A percentile compares a stretch with the other conserved stretches of the same genome.
phyloP scores from a whole-genome alignment of 306 rosid genomes.

The Adenanthera pavonina region DNA sequence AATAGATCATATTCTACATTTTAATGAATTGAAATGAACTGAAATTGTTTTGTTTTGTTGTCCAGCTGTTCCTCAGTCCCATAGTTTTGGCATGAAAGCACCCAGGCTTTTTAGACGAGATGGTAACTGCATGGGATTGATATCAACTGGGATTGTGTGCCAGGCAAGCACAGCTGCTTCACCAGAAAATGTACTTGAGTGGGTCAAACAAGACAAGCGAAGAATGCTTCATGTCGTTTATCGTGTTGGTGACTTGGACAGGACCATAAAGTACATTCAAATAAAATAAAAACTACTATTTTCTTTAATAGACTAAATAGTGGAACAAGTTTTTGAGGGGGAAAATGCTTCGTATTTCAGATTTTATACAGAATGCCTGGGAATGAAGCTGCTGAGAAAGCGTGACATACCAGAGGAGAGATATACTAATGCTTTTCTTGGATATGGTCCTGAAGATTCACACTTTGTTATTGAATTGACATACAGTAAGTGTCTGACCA shows the following conservation, averaged over 20 bases:
- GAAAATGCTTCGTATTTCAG: slow-evolving; percentile 56
- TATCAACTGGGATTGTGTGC: slow-evolving; percentile 56
- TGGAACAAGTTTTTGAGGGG: slow-evolving; percentile 9
- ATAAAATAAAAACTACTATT: not conserved
- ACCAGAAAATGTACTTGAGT: slow-evolving; percentile 81
- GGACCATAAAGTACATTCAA: slow-evolving; percentile 79
- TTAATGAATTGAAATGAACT: slow-evolving; percentile 40
- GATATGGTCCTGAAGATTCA: slow-evolving; percentile 97
- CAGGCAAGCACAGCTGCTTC: slow-evolving; percentile 71
- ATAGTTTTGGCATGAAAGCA: slow-evolving; percentile 58
- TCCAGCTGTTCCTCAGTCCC: slow-evolving; percentile 65
- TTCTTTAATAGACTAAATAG: slow-evolving; percentile 18
- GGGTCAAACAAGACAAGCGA: slow-evolving; percentile 91
- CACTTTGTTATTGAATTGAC: slow-evolving; percentile 96
- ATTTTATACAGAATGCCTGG: slow-evolving; percentile 94
- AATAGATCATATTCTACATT: not conserved
- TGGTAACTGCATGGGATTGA: slow-evolving; percentile 45
- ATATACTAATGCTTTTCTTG: slow-evolving; percentile 95
- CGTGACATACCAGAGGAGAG: slow-evolving; percentile 98
- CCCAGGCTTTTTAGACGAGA: slow-evolving; percentile 58
- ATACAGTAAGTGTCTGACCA: slow-evolving; percentile 70
- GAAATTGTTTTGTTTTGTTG: slow-evolving; percentile 41
- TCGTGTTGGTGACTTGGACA: slow-evolving; percentile 93
- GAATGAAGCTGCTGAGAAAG: slow-evolving; percentile 94
- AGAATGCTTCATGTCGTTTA: slow-evolving; percentile 94